phyloP scores from a whole-genome alignment of 192 early-diverging fungal species.

The Rhizoclosmatium globosum region DNA sequence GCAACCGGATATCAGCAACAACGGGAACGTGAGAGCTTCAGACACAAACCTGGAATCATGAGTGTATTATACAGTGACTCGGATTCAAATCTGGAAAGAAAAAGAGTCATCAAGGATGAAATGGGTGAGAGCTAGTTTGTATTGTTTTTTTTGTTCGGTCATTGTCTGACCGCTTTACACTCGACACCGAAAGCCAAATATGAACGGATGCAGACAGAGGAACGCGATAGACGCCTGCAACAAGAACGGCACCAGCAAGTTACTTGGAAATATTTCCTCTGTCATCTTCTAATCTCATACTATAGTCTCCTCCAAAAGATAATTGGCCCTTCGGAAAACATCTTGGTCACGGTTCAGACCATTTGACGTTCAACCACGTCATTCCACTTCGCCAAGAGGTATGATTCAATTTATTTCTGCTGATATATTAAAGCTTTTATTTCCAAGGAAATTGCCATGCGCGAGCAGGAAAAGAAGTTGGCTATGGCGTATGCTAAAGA shows the following conservation, averaged over 20 bases:
- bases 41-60: not conserved
- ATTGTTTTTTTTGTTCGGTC: not conserved
- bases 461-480: constrained; percentile 5
- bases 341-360: not conserved
- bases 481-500: constrained; percentile 16
- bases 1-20: not conserved
- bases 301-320: not conserved
- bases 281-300: not conserved
- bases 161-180: not conserved
- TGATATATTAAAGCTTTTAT: not conserved
- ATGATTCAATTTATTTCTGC: not conserved
- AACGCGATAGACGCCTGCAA: not conserved
- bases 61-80: constrained; percentile 14
- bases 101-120: constrained; percentile 13
- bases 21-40: not conserved
- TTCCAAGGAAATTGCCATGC: constrained; percentile 9
- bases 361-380: constrained; percentile 9
- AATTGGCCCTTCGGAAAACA: constrained; percentile 30
- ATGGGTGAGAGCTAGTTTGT: not conserved
- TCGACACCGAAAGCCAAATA: not conserved
- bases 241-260: constrained; percentile 6
- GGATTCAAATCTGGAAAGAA: constrained; percentile 7
- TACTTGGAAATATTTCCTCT: not conserved
- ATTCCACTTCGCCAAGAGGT: constrained; percentile 18
- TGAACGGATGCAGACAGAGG: constrained; percentile 19